Evolutionary conservation across 495 filamentous ascomycete species (phyloP), one percentile per base, ranked within the genome.

Genomic region (Tuber aestivum): DNA sequence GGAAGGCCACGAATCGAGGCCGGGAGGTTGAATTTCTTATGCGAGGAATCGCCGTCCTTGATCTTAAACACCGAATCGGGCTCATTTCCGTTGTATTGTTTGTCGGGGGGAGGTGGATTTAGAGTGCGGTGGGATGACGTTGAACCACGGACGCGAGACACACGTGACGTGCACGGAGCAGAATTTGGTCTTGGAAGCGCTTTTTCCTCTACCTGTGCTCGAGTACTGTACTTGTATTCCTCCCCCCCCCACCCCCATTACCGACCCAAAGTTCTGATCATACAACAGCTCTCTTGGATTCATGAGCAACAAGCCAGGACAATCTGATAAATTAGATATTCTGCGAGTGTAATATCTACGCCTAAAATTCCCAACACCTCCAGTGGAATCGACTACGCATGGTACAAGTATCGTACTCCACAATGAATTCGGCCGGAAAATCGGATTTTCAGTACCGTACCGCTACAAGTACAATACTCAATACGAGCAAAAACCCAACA

Each of bases 31-130:
- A 65, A 16, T 7, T 65, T 35, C 14, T 65, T 35, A 35, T 35
- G 56, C 4, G 56, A 65, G 56, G 56, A 35, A 35, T 32, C 32
- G 70, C 40, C 61, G 70, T 4, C 44, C 70, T 35, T 41, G 77
- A 45, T 12, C 70, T 72, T 42, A 79, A 48, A 45, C 42, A 70
- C 48, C 76, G 50, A 71, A 79, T 20, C 48, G 61, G 70, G n/a
- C 61, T 79, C 78, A 79, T 79, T 35, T 20, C 35, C 12, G 56
- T 8, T 56, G 56, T 75, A 42, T 48, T 50, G 74, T 71, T 75
- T 27, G 50, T 35, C 68, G 61, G 65, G 18, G 69, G 35, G 61
- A 23, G 40, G 69, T 69, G 10, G n/a, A 74, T 45, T 40, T 12
- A 61, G 44, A 40, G n/a, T 42, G 61, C 69, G 76, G 70, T 41